Conservation (phyloP, 2,329 filamentous ascomycete genomes). For the Fusarium pseudoanthophilum region DNA sequence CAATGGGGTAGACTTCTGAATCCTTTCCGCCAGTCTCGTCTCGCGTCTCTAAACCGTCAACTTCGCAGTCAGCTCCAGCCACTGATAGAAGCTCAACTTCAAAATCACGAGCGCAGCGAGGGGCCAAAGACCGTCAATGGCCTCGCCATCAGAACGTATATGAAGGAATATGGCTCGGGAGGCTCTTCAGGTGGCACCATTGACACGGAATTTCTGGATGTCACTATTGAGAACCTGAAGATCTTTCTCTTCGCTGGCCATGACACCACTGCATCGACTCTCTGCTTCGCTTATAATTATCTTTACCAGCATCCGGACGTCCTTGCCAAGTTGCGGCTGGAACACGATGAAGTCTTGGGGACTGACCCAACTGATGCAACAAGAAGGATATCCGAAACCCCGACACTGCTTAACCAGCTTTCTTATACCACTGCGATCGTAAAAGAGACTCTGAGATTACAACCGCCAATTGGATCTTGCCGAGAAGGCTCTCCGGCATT, state of each 20-base stretch:
- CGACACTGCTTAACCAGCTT: background rate
- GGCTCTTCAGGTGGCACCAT: background rate
- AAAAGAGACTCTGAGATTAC: conserved; percentile 5
- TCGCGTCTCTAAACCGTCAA: background rate
- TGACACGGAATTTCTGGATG: background rate
- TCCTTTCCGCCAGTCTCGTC: background rate
- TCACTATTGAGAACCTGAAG: background rate
- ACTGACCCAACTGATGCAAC: background rate
- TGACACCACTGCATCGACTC: background rate
- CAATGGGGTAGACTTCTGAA: conserved; percentile 1
- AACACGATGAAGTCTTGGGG: background rate
- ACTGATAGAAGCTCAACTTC: background rate
- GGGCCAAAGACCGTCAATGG: conserved; percentile 2
- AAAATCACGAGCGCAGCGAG: background rate
- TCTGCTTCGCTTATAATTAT: conserved; percentile 5
- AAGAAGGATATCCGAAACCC: background rate
- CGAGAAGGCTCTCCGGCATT: background rate
- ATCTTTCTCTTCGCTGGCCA: conserved; percentile 18
- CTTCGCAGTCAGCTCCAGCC: background rate
- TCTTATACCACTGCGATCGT: conserved; percentile 1
- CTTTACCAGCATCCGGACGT: background rate
- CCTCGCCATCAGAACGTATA: background rate
- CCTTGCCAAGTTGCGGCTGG: background rate
- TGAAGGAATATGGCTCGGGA: background rate
- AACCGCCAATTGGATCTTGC: background rate